Evolutionary conservation across 805 yeast species (phyloP).

Genomic region (Yarrowia sp.): DNA sequence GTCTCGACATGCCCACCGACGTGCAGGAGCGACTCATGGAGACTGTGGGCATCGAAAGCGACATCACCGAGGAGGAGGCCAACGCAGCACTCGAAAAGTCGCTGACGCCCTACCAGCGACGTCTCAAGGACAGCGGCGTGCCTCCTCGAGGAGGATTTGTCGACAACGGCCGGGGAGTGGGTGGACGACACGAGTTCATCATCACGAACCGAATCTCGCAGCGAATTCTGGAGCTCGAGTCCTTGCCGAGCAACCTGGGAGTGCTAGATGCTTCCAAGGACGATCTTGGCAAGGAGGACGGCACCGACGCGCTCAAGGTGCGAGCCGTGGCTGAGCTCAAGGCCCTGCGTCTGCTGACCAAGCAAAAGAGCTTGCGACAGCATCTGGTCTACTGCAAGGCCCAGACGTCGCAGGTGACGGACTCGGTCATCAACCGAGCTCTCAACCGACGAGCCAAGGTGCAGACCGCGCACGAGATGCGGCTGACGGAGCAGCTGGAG

Average conservation of each 20-base stretch:
- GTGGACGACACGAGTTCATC: slow-evolving; percentile 43
- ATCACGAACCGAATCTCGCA: slow-evolving; percentile 42
- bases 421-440: slow-evolving; percentile 72
- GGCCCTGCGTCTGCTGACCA: slow-evolving; percentile 67
- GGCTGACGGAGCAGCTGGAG: slow-evolving; percentile 52
- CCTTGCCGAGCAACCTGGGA: slow-evolving; percentile 38
- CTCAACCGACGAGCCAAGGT: slow-evolving; percentile 74
- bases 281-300: slow-evolving; percentile 32
- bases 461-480: slow-evolving; percentile 58
- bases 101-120: slow-evolving; percentile 19
- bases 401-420: slow-evolving; percentile 56
- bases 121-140: slow-evolving; percentile 25
- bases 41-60: slow-evolving; percentile 26
- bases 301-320: slow-evolving; percentile 42
- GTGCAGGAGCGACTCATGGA: slow-evolving; percentile 44
- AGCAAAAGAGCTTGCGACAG: slow-evolving; percentile 84
- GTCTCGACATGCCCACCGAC: slow-evolving; percentile 52
- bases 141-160: slow-evolving; percentile 28
- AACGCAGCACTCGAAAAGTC: background rate
- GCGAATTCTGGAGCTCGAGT: slow-evolving; percentile 46
- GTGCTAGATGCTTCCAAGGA: slow-evolving; percentile 33
- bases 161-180: slow-evolving; percentile 26
- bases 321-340: slow-evolving; percentile 52
- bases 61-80: slow-evolving; percentile 18
- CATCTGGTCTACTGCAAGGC: slow-evolving; percentile 68